phyloP scores from a whole-genome alignment of 2,329 filamentous ascomycete species.

The Verruconis gallopava region DNA sequence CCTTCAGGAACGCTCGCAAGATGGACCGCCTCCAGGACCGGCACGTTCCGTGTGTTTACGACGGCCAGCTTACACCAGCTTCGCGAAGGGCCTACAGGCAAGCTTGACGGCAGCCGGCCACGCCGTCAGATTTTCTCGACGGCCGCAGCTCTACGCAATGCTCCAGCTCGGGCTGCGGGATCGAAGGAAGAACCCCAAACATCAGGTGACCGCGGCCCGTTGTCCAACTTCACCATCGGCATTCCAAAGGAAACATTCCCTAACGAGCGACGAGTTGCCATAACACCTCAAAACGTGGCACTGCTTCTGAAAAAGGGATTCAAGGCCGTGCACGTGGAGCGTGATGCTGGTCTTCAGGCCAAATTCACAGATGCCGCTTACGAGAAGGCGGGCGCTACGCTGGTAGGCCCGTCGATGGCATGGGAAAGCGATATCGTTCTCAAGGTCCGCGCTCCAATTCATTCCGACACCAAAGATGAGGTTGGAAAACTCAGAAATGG shows the following conservation, averaged over 20 bases:
- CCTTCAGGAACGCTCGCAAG: background rate
- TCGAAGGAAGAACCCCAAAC: background rate
- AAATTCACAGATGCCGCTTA: conserved; percentile 70
- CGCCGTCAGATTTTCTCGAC: background rate
- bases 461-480: conserved; percentile 47
- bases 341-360: conserved; percentile 63
- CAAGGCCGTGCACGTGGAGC: conserved; percentile 61
- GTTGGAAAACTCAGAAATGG: conserved; percentile 53
- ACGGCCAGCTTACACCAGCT: background rate
- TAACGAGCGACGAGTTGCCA: conserved; percentile 68
- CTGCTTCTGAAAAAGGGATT: conserved; percentile 80
- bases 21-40: background rate
- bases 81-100: background rate
- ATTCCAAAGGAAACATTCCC: conserved; percentile 68
- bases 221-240: conserved; percentile 55
- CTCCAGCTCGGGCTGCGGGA: background rate
- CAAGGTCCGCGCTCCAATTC: conserved; percentile 66
- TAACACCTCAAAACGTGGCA: conserved; percentile 73
- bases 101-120: background rate
- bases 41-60: background rate
- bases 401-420: conserved; percentile 58
- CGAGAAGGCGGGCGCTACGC: conserved; percentile 60
- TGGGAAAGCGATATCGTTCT: conserved; percentile 63
- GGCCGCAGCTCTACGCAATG: background rate
- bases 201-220: background rate